A percentile compares a stretch with the other conserved stretches of the same genome.
Evolutionary conservation across 306 rosid genomes (phyloP).

Genomic region (Vigna nakashimae): DNA sequence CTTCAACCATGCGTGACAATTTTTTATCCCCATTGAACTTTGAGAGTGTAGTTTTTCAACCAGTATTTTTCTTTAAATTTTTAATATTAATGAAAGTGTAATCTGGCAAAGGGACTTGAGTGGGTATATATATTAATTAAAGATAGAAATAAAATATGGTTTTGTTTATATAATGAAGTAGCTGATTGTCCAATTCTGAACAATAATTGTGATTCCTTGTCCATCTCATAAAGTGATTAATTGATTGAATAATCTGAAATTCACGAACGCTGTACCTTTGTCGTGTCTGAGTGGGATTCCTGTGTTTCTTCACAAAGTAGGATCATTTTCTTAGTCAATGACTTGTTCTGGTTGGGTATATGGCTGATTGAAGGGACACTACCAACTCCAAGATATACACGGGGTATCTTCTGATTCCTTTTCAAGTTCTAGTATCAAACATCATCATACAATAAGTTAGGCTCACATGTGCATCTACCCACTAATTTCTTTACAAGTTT

Average conservation of each 20-base stretch:
- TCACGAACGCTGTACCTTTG: background rate
- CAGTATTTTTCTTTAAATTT: background rate
- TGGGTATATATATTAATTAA: background rate
- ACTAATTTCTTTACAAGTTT: background rate
- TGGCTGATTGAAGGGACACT: constrained; percentile 44
- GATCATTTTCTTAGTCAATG: constrained; percentile 40
- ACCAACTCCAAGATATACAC: constrained; percentile 44
- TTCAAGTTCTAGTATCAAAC: constrained; percentile 16
- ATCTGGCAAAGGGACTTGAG: constrained; percentile 16
- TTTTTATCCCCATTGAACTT: constrained; percentile 17
- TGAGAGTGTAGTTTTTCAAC: background rate
- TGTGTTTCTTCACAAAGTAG: constrained; percentile 1
- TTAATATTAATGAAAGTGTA: background rate
- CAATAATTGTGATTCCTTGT: constrained; percentile 51
- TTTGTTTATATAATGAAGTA: constrained; percentile 5
- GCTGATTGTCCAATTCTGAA: constrained; percentile 26
- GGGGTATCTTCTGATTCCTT: constrained; percentile 24
- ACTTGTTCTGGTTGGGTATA: constrained; percentile 22
- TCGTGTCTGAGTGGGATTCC: constrained; percentile 19
- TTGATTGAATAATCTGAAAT: constrained; percentile 27
- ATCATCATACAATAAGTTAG: constrained; percentile 30
- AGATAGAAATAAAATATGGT: constrained; percentile 1
- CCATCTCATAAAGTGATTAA: constrained; percentile 29
- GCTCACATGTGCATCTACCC: constrained; percentile 15
- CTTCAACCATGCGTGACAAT: constrained; percentile 39